phyloP scores from a whole-genome alignment of 441 rosid genomes.

The Gossypium trilobum region DNA sequence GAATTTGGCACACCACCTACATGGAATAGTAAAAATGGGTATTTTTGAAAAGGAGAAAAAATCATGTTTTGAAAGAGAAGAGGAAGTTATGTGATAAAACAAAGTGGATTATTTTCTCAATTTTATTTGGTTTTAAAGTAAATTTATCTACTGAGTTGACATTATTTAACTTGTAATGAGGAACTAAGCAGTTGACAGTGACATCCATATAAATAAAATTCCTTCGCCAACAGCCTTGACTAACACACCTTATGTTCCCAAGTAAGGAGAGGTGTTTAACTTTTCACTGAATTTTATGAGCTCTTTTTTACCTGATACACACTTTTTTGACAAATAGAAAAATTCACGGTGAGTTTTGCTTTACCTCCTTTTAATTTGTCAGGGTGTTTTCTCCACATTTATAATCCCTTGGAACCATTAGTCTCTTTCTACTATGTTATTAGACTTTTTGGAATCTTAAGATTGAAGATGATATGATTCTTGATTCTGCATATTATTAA shows the following conservation, averaged over 20 bases:
- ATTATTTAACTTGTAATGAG: background rate
- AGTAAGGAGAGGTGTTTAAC: background rate
- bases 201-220: background rate
- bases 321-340: background rate
- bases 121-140: background rate
- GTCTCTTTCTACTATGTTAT: background rate
- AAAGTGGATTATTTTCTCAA: background rate
- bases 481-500: background rate
- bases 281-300: background rate
- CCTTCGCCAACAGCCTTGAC: background rate
- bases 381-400: background rate
- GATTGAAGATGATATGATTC: background rate
- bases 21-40: background rate
- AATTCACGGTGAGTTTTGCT: background rate
- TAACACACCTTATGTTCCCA: background rate
- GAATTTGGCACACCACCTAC: background rate
- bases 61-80: background rate
- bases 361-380: background rate
- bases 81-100: slow-evolving; percentile 1
- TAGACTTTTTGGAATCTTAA: background rate
- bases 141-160: background rate
- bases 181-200: background rate
- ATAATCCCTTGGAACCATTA: background rate
- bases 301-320: background rate
- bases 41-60: background rate